Conservation (phyloP, 495 filamentous ascomycete genomes). For the Penicillium cosmopolitanum region DNA sequence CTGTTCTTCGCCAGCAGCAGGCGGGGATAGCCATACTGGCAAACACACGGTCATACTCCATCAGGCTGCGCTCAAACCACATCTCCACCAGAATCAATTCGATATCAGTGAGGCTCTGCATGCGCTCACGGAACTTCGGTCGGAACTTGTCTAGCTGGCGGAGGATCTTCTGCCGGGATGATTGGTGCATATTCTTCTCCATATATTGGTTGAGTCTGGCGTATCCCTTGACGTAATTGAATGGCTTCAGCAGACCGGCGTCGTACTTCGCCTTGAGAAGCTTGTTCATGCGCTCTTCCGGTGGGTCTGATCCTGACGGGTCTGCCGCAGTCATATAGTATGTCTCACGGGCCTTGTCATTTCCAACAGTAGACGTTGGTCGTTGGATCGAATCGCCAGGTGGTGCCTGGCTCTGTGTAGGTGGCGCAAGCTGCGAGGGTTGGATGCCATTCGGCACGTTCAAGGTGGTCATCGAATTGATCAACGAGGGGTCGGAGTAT, state of each 20-base stretch:
- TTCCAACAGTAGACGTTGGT: constrained; percentile 59
- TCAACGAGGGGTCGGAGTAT: constrained; percentile 59
- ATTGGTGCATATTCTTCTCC: constrained; percentile 78
- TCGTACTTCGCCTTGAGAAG: constrained; percentile 94
- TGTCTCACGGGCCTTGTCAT: constrained; percentile 82
- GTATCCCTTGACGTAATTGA: constrained; percentile 98
- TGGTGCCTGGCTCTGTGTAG: constrained; percentile 46
- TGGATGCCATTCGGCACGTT: constrained; percentile 37
- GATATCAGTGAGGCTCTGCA: constrained; percentile 87
- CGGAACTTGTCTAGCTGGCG: constrained; percentile 89
- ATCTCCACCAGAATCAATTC: constrained; percentile 94
- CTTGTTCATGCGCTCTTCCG: constrained; percentile 94
- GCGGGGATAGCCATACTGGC: constrained; percentile 98
- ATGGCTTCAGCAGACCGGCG: constrained; percentile 90
- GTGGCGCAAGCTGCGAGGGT: constrained; percentile 39
- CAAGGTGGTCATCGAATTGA: constrained; percentile 51
- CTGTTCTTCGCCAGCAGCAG: constrained; percentile 95
- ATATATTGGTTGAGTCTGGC: constrained; percentile 86
- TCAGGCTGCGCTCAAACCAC: constrained; percentile 94
- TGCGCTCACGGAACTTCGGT: constrained; percentile 93
- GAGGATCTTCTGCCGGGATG: constrained; percentile 83
- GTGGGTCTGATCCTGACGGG: constrained; percentile 85
- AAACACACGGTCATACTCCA: constrained; percentile 98
- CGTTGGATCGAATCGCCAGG: constrained; percentile 62
- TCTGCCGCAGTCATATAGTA: constrained; percentile 98